Base-by-base conservation (phyloP, 345 rosid genomes). In the Cardiospermum halicacabum region DNA sequence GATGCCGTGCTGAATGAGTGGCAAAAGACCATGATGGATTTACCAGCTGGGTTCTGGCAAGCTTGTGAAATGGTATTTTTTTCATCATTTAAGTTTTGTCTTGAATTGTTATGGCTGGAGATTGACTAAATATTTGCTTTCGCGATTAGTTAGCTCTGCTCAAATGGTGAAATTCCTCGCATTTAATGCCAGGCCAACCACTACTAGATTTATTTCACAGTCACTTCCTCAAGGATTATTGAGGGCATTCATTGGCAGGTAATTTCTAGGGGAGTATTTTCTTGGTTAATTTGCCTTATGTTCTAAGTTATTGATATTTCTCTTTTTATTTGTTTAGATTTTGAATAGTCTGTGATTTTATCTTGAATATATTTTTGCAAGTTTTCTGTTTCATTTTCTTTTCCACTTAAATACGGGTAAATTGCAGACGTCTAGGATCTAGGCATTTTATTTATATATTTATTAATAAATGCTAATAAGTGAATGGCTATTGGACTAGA, bases 121-220 rank as follows among this genome's bases (percentile, higher is more conserved):
- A 66, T 67, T 74, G 43, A 84, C 48, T 67, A 56, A 53, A n/a
- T 64, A 59, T 54, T 77, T 75, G 58, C 60, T 59, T 80, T 25
- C 84, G 99, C 96, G 99, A 70, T 79, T 94, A 78, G 91, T 94
- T 74, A 94, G 99, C 83, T 94, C 97, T 8, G 95, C 97, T 55
- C 97, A 94, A 76, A 81, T 94, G 95, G 95, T 89, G 40, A 89
- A 75, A 76, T 91, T 84, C 78, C 80, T 94, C 10, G 93, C 95
- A 18, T 87, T 91, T 16, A 94, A 91, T 75, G 97, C 97, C 42
- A 87, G 99, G 62, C 99, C 99, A 11, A 94, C 97, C 22, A 83
- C 89, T 28, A 78, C 88, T 31, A 87, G 99, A 71, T 65, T 84
- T 42, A 87, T 94, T 66, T 84, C 97, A 48, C 89, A 96, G 66